Base-by-base conservation (phyloP, 2,329 filamentous ascomycete species). In the Colletotrichum cereale region DNA sequence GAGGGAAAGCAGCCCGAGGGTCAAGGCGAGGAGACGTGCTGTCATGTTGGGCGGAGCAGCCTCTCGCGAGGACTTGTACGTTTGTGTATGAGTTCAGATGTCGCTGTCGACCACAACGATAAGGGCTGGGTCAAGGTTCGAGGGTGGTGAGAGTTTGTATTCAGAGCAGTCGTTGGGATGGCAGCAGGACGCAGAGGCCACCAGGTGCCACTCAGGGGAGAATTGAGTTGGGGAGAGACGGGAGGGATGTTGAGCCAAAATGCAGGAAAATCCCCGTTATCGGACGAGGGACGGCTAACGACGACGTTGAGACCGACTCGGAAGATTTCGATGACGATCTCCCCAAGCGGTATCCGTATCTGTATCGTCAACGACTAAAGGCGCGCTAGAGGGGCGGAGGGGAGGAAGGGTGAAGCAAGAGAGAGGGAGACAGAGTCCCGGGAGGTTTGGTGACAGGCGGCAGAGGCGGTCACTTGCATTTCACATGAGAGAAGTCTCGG, bases 41-140 rank as follows among this genome's bases (percentile, higher is more conserved):
- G 67, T 48, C 70, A 72, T 72, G 56, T 14, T 72, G 44, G 61
- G 48, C 61, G 62, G 48, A 40, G 61, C 38, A 61, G 58, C 58
- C 58, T 72, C 65, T 60, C 34, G 52, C 36, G 52, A 68, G 52
- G 60, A 55, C 58, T 60, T 50, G 24, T 36, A n/a, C 14, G 57
- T 47, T 11, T 38, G 11, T 24, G 48, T 62, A n/a, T 26, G 31
- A 42, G n/a, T 44, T 31, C n/a, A 16, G 34, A 16, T 24, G 31
- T 14, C 31, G 24, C 21, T 2, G 52, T 31, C 26, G 26, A 52
- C 40, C 24, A 31, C 26, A 29, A 24, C 24, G 26, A 56, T n/a
- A 57, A 40, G 42, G 40, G 18, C 21, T 21, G 36, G 24, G 40
- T 16, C 24, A n/a, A n/a, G 26, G 29, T 42, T 42, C 11, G 12